phyloP scores from a whole-genome alignment of 1,139 yeast genomes.

The Yamadazyma trypodendri region DNA sequence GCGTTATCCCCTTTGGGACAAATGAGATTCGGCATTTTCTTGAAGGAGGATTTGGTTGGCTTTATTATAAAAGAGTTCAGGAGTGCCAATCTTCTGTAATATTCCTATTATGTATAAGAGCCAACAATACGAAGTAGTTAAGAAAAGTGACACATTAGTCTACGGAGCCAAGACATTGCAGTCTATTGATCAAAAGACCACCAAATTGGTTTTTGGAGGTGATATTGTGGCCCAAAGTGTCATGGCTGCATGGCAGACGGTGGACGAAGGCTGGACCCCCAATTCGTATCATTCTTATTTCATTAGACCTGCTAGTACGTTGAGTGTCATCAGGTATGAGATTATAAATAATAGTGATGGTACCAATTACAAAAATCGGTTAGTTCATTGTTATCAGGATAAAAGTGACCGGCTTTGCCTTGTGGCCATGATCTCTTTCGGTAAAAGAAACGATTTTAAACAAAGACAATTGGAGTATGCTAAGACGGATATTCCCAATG shows the following conservation, averaged over 20 bases:
- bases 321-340: constrained; percentile 35
- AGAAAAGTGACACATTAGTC: constrained; percentile 14
- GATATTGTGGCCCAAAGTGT: constrained; percentile 42
- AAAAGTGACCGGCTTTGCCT: constrained; percentile 31
- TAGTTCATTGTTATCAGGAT: constrained; percentile 35
- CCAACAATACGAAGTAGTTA: constrained; percentile 20
- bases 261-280: constrained; percentile 25
- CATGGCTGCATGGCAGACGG: constrained; percentile 34
- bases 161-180: constrained; percentile 38
- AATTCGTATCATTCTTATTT: constrained; percentile 44
- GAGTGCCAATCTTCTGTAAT: not conserved
- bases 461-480: constrained; percentile 16
- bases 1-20: too few species aligned
- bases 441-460: constrained; percentile 26
- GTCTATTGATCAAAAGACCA: constrained; percentile 21
- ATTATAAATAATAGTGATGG: constrained; percentile 33
- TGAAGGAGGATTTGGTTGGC: too few species aligned
- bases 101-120: constrained; percentile 16
- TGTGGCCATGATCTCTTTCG: constrained; percentile 35
- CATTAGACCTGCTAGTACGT: constrained; percentile 35
- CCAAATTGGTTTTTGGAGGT: constrained; percentile 36
- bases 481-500: constrained; percentile 9
- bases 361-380: constrained; percentile 34
- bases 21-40: too few species aligned
- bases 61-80: too few species aligned